Conservation (phyloP, 371 early-diverging fungal genomes). For the Rhizopus sp. region DNA sequence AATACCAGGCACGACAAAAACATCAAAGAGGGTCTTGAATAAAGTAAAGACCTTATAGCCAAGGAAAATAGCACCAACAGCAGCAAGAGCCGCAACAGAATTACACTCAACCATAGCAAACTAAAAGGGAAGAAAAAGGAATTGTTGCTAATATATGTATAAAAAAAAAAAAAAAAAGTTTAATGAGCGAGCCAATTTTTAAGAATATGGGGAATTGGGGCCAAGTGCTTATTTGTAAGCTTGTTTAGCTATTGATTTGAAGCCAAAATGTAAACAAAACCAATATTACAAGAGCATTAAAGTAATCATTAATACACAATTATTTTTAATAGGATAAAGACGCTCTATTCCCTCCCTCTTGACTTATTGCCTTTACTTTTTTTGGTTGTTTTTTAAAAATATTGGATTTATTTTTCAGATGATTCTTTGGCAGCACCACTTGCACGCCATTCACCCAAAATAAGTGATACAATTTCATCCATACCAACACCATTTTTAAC, state of each 20-base stretch:
- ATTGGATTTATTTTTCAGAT: neutral
- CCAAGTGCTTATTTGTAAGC: too few relatives aligned
- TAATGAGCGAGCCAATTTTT: too few relatives aligned
- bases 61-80: slow-evolving; percentile 51
- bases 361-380: too few relatives aligned
- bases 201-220: too few relatives aligned
- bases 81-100: slow-evolving; percentile 43
- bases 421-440: slow-evolving; percentile 55
- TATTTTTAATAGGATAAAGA: too few relatives aligned
- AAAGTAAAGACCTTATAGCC: slow-evolving; percentile 50
- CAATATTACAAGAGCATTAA: too few relatives aligned
- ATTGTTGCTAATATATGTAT: too few relatives aligned
- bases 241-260: too few relatives aligned
- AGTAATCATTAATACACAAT: too few relatives aligned
- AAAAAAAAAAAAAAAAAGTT: too few relatives aligned
- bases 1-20: slow-evolving; percentile 62
- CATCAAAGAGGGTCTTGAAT: slow-evolving; percentile 55
- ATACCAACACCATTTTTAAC: slow-evolving; percentile 88
- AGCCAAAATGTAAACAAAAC: too few relatives aligned
- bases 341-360: too few relatives aligned
- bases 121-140: neutral
- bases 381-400: neutral
- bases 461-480: slow-evolving; percentile 77
- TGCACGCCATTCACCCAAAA: slow-evolving; percentile 76
- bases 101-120: slow-evolving; percentile 26